phyloP scores from a whole-genome alignment of 805 yeast genomes.

The Yarrowia osloensis region DNA sequence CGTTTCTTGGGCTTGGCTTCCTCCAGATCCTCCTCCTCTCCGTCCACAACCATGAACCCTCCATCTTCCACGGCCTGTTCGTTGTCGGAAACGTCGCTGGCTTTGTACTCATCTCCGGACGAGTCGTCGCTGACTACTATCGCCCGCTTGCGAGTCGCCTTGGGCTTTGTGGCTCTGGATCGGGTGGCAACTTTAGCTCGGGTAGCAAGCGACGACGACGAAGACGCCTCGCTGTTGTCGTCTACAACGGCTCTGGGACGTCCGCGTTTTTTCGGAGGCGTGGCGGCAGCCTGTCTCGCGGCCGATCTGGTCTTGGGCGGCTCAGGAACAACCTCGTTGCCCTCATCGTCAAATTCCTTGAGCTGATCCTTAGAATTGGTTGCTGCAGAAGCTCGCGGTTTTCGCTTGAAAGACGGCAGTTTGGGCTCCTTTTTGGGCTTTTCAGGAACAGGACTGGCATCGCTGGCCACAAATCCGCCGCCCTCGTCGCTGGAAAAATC shows the following conservation, averaged over 20 bases:
- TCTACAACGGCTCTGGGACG: slow-evolving; percentile 1
- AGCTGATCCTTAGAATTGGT: not conserved
- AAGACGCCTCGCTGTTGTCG: not conserved
- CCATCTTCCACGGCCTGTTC: slow-evolving; percentile 14
- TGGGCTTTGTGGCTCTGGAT: not conserved
- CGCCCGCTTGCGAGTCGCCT: slow-evolving; percentile 1
- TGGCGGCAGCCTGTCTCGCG: not conserved
- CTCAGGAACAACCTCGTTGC: slow-evolving; percentile 2
- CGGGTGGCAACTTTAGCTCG: not conserved
- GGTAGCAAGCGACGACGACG: slow-evolving; percentile 3
- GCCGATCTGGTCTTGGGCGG: not conserved
- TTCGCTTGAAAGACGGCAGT: slow-evolving; percentile 4
- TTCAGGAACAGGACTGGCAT: not conserved
- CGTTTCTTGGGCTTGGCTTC: not conserved
- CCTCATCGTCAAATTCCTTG: slow-evolving; percentile 26
- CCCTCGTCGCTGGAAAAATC: slow-evolving; percentile 18
- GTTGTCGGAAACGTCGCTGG: not conserved
- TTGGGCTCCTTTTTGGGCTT: not conserved
- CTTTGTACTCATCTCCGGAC: slow-evolving; percentile 8
- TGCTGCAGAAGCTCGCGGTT: not conserved
- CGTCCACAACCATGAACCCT: slow-evolving; percentile 10
- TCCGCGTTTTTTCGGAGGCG: not conserved
- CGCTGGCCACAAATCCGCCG: slow-evolving; percentile 6
- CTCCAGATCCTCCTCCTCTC: not conserved
- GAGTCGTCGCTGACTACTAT: slow-evolving; percentile 20